Percentiles rank a stretch among this genome's conserved stretches.
Evolutionary conservation across 768 basidiomycete genomes (phyloP).

Genomic region (Lactarius akahatsu): DNA sequence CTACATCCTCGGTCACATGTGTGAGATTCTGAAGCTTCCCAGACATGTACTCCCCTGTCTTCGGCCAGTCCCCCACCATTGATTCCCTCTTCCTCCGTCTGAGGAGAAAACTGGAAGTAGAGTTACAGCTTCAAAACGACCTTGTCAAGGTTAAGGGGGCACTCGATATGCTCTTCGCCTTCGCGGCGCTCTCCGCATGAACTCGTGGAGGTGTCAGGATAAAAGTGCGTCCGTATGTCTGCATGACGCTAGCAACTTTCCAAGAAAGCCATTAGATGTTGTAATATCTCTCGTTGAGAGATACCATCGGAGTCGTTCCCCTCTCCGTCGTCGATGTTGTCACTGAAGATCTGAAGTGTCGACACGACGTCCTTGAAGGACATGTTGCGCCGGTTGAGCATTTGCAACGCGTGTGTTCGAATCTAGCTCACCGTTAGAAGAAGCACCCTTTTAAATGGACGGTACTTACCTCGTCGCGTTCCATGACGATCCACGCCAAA

Average conservation of each 20-base stretch:
- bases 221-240: constrained; percentile 23
- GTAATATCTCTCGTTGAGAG: constrained; percentile 67
- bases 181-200: constrained; percentile 41
- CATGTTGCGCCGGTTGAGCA: constrained; percentile 73
- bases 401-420: constrained; percentile 67
- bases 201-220: constrained; percentile 17
- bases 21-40: constrained; percentile 21
- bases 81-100: constrained; percentile 82
- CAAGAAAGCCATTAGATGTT: constrained; percentile 65
- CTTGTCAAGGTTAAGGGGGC: constrained; percentile 80
- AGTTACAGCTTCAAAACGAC: constrained; percentile 87
- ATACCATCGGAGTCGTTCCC: constrained; percentile 39
- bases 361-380: constrained; percentile 67
- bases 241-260: constrained; percentile 37
- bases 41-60: constrained; percentile 90
- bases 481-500: constrained; percentile 93
- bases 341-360: constrained; percentile 68
- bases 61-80: constrained; percentile 93
- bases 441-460: constrained; percentile 3
- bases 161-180: constrained; percentile 84
- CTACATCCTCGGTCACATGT: neutral
- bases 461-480: constrained; percentile 88
- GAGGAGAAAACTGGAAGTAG: constrained; percentile 79
- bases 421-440: constrained; percentile 50
- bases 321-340: constrained; percentile 65